Conservation (phyloP, 2,329 filamentous ascomycete genomes). For the Pseudogymnoascus sp. region DNA sequence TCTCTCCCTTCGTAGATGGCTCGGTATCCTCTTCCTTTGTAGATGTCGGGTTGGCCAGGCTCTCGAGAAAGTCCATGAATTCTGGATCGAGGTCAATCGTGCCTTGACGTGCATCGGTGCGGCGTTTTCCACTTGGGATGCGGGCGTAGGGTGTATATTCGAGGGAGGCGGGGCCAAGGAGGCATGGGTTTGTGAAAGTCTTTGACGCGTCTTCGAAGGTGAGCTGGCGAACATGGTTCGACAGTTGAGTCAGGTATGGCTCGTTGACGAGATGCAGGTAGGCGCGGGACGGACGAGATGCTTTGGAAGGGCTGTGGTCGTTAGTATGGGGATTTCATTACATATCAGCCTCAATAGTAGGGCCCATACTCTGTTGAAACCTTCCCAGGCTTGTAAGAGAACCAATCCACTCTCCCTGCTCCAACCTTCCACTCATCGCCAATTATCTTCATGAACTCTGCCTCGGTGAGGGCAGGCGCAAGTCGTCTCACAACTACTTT, state of each 20-base stretch:
- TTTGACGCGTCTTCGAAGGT: conserved; percentile 78
- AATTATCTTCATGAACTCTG: conserved; percentile 66
- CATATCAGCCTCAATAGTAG: background rate
- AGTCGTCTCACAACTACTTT: conserved; percentile 82
- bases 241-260: conserved; percentile 60
- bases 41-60: conserved; percentile 63
- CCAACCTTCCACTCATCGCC: conserved; percentile 77
- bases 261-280: conserved; percentile 77
- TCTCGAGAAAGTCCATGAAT: conserved; percentile 88
- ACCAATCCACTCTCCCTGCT: conserved; percentile 81
- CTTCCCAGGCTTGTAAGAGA: conserved; percentile 67
- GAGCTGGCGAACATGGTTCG: conserved; percentile 61
- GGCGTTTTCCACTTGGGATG: conserved; percentile 65
- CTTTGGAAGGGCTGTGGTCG: conserved; percentile 65
- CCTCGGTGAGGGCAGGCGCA: conserved; percentile 74
- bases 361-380: conserved; percentile 70
- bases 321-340: background rate
- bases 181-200: conserved; percentile 62
- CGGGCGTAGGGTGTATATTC: conserved; percentile 83
- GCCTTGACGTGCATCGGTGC: conserved; percentile 78
- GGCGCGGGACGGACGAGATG: conserved; percentile 71
- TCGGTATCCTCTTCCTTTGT: conserved; percentile 46
- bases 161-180: conserved; percentile 72
- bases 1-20: conserved; percentile 36
- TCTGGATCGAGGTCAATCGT: conserved; percentile 96